These are phyloP conservation scores for Gypsophila paniculata DNA, from an alignment of 179 eudicot genomes.

Conservation along the genomic window DNA sequence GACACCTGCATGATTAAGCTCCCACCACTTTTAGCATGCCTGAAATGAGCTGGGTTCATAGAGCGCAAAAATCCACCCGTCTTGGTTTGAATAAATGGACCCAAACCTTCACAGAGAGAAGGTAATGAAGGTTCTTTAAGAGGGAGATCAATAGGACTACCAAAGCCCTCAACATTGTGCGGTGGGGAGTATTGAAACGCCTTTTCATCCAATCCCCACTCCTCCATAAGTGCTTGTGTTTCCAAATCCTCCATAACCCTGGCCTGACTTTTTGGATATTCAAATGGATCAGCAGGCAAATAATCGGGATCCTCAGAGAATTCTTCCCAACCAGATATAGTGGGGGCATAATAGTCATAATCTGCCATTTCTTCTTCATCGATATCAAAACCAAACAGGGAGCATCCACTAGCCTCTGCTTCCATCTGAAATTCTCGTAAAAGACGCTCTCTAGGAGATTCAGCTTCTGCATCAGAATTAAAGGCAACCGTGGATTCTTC, in stretches of 20 bases:
- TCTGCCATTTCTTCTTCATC: slow-evolving; percentile 39
- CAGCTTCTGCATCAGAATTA: slow-evolving; percentile 69
- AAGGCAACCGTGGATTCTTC: slow-evolving; percentile 61
- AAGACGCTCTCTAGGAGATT: slow-evolving; percentile 88
- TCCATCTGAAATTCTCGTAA: slow-evolving; percentile 81
- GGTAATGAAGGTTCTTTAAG: slow-evolving; percentile 53
- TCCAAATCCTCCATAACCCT: slow-evolving; percentile 74
- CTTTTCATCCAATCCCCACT: slow-evolving; percentile 74
- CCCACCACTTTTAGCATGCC: slow-evolving; percentile 64
- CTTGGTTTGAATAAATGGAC: slow-evolving; percentile 67
- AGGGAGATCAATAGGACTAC: slow-evolving; percentile 51
- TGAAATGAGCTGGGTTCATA: slow-evolving; percentile 75
- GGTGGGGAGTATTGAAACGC: slow-evolving; percentile 64
- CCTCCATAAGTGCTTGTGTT: slow-evolving; percentile 78
- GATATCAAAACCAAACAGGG: slow-evolving; percentile 60
- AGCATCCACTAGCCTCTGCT: slow-evolving; percentile 61
- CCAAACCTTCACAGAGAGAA: slow-evolving; percentile 75
- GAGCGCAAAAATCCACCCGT: slow-evolving; percentile 89
- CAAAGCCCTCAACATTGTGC: slow-evolving; percentile 44
- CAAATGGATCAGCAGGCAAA: slow-evolving; percentile 19
- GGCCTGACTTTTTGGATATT: slow-evolving; percentile 49
- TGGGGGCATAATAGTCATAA: slow-evolving; percentile 38
- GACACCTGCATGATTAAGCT: slow-evolving; percentile 94
- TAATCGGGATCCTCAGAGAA: slow-evolving; percentile 32
- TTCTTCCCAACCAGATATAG: slow-evolving; percentile 41